These are phyloP conservation scores for Eucalyptus fibrosa DNA, from an alignment of 345 rosid species.

Conservation along the genomic window DNA sequence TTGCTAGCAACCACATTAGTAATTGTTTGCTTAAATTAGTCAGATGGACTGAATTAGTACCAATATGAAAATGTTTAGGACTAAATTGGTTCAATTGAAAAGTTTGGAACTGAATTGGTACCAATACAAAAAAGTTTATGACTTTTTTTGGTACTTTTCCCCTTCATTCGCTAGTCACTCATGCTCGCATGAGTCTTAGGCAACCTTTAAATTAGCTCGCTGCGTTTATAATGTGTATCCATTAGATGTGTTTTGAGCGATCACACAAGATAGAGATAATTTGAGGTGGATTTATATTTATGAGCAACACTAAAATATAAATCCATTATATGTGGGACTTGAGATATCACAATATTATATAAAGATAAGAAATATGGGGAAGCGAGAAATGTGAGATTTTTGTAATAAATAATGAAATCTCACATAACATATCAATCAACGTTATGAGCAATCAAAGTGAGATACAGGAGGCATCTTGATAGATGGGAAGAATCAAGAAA, in stretches of 20 bases:
- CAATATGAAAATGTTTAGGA: too few species aligned
- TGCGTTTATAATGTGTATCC: fast-evolving
- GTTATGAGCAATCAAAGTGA: not conserved
- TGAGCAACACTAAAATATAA: not conserved
- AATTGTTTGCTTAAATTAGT: too few species aligned
- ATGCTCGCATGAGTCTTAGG: not conserved
- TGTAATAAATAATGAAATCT: not conserved
- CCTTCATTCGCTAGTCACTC: not conserved
- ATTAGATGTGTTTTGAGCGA: not conserved
- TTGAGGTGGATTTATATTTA: not conserved
- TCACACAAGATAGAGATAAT: not conserved
- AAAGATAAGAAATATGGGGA: not conserved
- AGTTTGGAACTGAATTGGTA: too few species aligned
- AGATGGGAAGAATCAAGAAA: not conserved
- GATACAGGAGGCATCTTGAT: fast-evolving
- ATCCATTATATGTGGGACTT: not conserved
- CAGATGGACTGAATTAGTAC: fast-evolving
- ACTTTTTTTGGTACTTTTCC: too few species aligned
- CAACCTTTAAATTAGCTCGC: not conserved
- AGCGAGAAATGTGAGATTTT: not conserved
- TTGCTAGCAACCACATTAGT: fast-evolving
- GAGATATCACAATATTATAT: not conserved
- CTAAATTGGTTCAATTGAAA: too few species aligned
- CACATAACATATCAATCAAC: not conserved
- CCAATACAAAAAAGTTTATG: fast-evolving